Base-by-base conservation (phyloP, 169 alveolate species). In the Perkinsus chesapeaki region DNA sequence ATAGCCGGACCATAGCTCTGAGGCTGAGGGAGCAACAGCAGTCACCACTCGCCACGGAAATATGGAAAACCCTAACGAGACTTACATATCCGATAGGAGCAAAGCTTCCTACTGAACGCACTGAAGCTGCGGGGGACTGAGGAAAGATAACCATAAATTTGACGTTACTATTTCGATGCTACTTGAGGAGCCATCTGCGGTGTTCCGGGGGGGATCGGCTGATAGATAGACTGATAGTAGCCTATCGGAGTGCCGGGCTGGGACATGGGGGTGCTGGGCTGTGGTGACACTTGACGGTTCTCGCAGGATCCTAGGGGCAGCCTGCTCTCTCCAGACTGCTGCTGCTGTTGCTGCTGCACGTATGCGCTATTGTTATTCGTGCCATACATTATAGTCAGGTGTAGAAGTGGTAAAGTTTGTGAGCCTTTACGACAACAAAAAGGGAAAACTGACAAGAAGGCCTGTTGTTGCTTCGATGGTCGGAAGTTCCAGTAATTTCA, bases 371-470 rank as follows among this genome's bases (percentile, higher is more conserved):
- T 60, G 82, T 60, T n/a, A n/a, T n/a, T 60, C 37, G 82, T 16
- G 27, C 31, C 82, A 60, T 60, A 60, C 82, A 60, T 60, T 7
- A 0, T 60, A 60, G 12, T 60, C 12, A 20, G 27, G 82, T 60
- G 0, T 27, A 60, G 82, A 34, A 43, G 60, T 43, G 16, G 60
- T 43, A 60, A 23, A 60, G 82, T 60, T 20, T 3, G 27, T 12
- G 82, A 60, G 82, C 82, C 82, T 60, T 60, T 60, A 60, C 82
- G 82, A 60, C 82, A 60, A 60, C 82, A 60, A 60, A 23, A 60
- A 34, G 27, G 82, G 82, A 12, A 60, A 60, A 60, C 82, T 60
- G 23, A 60, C 36, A 16, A 16, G 27, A 1, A 60, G 31, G n/a
- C n/a, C n/a, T n/a, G n/a, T n/a, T n/a, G n/a, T n/a, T n/a, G n/a